A percentile compares a stretch with the other conserved stretches of the same genome.
These are phyloP conservation scores for Nelumbo lutea DNA, from an alignment of 164 flowering plant genomes.

Conservation along the genomic window DNA sequence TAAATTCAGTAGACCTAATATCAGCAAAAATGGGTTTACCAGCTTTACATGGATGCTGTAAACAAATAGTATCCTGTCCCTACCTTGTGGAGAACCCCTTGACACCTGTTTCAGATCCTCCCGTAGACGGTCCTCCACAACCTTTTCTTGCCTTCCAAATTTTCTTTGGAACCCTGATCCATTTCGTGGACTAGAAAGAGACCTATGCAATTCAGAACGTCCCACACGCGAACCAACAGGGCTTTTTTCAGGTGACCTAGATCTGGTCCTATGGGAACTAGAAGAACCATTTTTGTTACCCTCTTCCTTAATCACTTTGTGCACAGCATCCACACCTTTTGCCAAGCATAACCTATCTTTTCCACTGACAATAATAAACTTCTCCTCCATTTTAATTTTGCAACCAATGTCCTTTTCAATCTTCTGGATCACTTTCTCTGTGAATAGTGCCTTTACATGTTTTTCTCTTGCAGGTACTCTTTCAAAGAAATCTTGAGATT, in stretches of 20 bases:
- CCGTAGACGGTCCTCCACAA: slow-evolving; percentile 63
- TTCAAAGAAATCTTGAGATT: slow-evolving; percentile 92
- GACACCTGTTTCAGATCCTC: slow-evolving; percentile 65
- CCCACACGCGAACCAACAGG: slow-evolving; percentile 42
- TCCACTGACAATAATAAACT: slow-evolving; percentile 91
- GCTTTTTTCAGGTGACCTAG: slow-evolving; percentile 64
- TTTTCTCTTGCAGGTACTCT: slow-evolving; percentile 89
- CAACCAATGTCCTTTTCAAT: slow-evolving; percentile 95
- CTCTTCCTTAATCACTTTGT: slow-evolving; percentile 66
- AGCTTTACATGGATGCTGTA: slow-evolving; percentile 32
- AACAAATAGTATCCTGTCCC: slow-evolving; percentile 47
- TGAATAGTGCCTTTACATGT: slow-evolving; percentile 72
- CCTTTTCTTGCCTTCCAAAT: slow-evolving; percentile 48
- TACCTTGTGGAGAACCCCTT: slow-evolving; percentile 91
- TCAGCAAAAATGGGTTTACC: slow-evolving; percentile 37
- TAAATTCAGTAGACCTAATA: slow-evolving; percentile 5
- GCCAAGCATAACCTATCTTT: slow-evolving; percentile 72
- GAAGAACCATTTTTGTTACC: slow-evolving; percentile 53
- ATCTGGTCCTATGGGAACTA: slow-evolving; percentile 43
- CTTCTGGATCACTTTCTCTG: slow-evolving; percentile 65
- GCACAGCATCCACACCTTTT: slow-evolving; percentile 98
- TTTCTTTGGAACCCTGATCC: slow-evolving; percentile 18
- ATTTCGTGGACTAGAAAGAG: slow-evolving; percentile 48
- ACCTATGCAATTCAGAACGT: slow-evolving; percentile 62
- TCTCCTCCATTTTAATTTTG: slow-evolving; percentile 87